Base-by-base conservation (phyloP, 2,329 filamentous ascomycete species). In the Claviceps citrina region DNA sequence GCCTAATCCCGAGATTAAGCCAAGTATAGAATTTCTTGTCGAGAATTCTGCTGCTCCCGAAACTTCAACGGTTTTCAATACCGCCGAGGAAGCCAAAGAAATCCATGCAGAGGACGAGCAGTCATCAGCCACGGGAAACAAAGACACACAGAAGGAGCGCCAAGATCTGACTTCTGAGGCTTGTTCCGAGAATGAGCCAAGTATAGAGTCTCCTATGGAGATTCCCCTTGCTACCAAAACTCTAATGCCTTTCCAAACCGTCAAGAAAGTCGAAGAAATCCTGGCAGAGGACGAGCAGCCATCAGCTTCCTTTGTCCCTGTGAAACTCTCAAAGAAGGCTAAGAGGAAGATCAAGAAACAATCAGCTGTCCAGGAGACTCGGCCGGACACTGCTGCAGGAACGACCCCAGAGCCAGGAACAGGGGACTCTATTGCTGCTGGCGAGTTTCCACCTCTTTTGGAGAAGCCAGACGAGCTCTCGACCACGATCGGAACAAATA, bases 311-410 rank as follows among this genome's bases (percentile, higher is more conserved):
- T 28, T 46, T 24, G 34, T 40, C 25, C 31, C 52, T n/a, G 44
- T 44, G 5, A 59, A 54, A 37, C 31, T 51, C 22, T 57, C 56
- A 13, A 58, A 59, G 46, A 61, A 57, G 42, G 54, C 57, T 2
- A 60, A 54, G 42, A 59, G 54, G 45, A 55, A 54, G 37, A 54
- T 53, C 31, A 58, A 53, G 50, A 58, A 57, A 44, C 52, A 50
- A 43, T 41, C 46, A 7, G 47, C 42, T 16, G 37, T 50, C 9
- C 49, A 51, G 4, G 28, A 40, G 15, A 35, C 44, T 33, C 25
- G 24, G 34, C 39, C 38, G 39, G 43, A 46, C 32, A 15, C 36
- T 35, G 39, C 20, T 12, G 9, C 30, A 28, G 41, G 42, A 26
- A 2, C 22, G 15, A 15, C 24, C 12, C 5, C 16, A 20, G 32